These are phyloP conservation scores for Physcomitrium patens DNA, from an alignment of 225 moss, liverwort and hornwort genomes.

Conservation along the genomic window DNA sequence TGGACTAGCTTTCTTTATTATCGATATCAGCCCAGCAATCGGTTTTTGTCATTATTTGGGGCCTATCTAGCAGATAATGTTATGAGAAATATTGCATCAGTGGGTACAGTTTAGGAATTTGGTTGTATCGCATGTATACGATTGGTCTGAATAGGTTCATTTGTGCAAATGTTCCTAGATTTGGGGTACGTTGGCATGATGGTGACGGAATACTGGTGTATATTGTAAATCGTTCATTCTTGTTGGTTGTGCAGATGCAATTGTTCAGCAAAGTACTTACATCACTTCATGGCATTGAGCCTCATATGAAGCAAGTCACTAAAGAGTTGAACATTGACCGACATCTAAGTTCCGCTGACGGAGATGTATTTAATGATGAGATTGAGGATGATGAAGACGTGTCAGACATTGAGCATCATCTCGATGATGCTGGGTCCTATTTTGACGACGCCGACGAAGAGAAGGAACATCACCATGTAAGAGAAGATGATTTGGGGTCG, in stretches of 20 bases:
- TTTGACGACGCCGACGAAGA: conserved; percentile 48
- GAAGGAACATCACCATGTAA: neutral
- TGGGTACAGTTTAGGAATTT: neutral
- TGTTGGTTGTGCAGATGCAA: conserved; percentile 56
- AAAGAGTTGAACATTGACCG: conserved; percentile 71
- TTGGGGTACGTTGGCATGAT: neutral
- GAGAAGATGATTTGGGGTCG: conserved; percentile 30
- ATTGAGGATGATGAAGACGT: conserved; percentile 53
- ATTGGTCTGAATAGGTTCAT: neutral
- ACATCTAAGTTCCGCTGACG: conserved; percentile 44
- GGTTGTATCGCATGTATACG: neutral
- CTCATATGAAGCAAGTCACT: conserved; percentile 72
- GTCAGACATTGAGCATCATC: conserved; percentile 40
- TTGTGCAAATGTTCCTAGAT: neutral
- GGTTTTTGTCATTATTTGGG: no score
- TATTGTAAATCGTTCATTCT: neutral
- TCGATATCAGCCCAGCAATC: no score
- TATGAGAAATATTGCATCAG: no score
- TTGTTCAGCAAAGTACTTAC: conserved; percentile 73
- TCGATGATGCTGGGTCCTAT: conserved; percentile 50
- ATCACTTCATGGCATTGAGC: conserved; percentile 75
- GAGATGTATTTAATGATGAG: conserved; percentile 31
- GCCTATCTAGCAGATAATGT: neutral
- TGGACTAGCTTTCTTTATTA: no score
- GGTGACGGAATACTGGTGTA: no score